Base-by-base conservation (phyloP, 2,329 filamentous ascomycete species). In the Pseudogymnoascus sp. region DNA sequence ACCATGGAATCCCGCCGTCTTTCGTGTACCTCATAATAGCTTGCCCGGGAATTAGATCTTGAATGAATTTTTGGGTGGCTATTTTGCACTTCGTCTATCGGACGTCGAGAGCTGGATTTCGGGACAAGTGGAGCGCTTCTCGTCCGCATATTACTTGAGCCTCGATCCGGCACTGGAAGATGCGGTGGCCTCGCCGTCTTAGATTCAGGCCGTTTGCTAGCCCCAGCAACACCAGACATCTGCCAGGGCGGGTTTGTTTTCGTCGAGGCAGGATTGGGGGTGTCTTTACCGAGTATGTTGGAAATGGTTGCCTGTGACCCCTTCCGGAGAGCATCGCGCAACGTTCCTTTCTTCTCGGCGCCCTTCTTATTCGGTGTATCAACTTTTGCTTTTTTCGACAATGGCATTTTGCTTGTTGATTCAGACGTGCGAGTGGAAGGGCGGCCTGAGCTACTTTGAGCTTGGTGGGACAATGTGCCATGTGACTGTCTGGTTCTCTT, bases 281-380 rank as follows among this genome's bases (percentile, higher is more conserved):
- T 65, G n/a, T 83, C 80, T 59, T 79, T 83, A 60, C 73, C 77
- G 71, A 80, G 78, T 0, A 84, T 71, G 62, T 74, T 79, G 0
- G 79, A 75, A 5, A 83, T 68, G 1, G 77, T 74, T 36, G 79
- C 76, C 21, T 74, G 74, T 5, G 78, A 73, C 2, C 79, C 75
- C 61, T 79, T 81, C 61, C 75, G 81, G n/a, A 85, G 70, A 3
- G 76, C 82, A 60, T 79, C 78, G 36, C 80, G 78, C 41, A 84
- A 70, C 0, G 68, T 68, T 0, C 71, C 68, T 63, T 73, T 81
- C 67, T 79, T 82, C 54, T 82, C 80, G 8, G 50, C 59, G 47
- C 60, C 60, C 69, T 62, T 74, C 65, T 7, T 63, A 41, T 63
- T 71, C 73, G 54, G 63, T 39, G 59, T 69, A 15, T 68, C 69